Evolutionary conservation across 352 stramenopile species (phyloP), one percentile per base, ranked within the genome.

Genomic region (Pythium phragmiticola): DNA sequence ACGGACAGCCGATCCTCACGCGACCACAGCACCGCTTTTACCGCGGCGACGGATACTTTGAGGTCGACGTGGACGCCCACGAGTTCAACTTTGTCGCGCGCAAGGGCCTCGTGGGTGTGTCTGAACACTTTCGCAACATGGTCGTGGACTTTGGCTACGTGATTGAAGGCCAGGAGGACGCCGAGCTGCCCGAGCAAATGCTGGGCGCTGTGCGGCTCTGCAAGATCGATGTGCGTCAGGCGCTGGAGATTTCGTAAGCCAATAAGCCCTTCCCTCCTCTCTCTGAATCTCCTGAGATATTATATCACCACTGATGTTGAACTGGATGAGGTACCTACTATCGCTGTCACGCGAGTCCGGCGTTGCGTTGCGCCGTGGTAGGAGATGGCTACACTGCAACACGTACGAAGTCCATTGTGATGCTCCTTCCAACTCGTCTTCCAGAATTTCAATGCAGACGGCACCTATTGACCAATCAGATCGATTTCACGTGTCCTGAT

Each of bases 101-200:
- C 21, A 90, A 90, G 51, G 82, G 82, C 0, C 73, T 94, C 2
- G 81, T 83, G 0, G 82, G 84, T 0, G 81, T 94, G 19, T 84
- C 84, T 0, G 78, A 81, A 14, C 84, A 94, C 59, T 88, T 89
- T 46, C 75, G 76, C 42, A 87, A 89, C 68, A 94, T 94, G 84
- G 65, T 92, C 23, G 70, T 94, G 26, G 84, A 94, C 68, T 94
- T 94, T 76, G 84, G 82, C 21, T 92, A 89, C 59, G 82, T 94
- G 16, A 62, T 94, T 2, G 84, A 94, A 62, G 84, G 84, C 7
- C 82, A 94, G 42, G 82, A 94, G 48, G 82, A 92, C 64, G 7
- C 76, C 12, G 84, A 94, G 42, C 70, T 94, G 21, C 84, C 84
- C 3, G 84, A 94, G 48, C 84, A 92, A 49, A 85, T 94, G 28